phyloP scores from a whole-genome alignment of 1,284 basidiomycete species.

The Omphalotus olearius region DNA sequence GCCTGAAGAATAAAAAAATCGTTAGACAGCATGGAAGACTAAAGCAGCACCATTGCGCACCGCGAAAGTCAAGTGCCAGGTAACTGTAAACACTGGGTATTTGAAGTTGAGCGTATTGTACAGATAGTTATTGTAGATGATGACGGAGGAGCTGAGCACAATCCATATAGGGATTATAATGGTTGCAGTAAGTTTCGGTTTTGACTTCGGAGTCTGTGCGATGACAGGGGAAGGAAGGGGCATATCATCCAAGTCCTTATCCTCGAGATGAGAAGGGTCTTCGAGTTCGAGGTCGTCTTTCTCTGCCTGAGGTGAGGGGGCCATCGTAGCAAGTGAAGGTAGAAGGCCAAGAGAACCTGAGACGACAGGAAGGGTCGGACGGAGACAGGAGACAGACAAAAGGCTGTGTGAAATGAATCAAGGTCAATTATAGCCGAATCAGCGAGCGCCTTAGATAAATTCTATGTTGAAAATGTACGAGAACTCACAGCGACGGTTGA shows the following conservation, averaged over 20 bases:
- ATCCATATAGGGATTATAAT: constrained; percentile 89
- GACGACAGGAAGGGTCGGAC: too few species aligned
- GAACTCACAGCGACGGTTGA: too few species aligned
- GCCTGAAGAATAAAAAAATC: too few species aligned
- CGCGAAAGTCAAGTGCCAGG: constrained; percentile 83
- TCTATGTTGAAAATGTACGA: too few species aligned
- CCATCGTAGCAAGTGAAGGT: not conserved
- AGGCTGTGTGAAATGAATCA: too few species aligned
- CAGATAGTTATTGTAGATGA: constrained; percentile 96
- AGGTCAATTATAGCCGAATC: too few species aligned
- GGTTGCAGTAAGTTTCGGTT: constrained; percentile 51
- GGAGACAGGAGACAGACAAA: too few species aligned
- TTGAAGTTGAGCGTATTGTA: constrained; percentile 82
- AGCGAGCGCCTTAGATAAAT: too few species aligned
- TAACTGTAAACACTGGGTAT: constrained; percentile 86
- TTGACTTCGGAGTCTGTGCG: constrained; percentile 35
- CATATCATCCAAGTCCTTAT: constrained; percentile 16
- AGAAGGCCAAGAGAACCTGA: too few species aligned
- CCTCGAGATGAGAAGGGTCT: constrained; percentile 1
- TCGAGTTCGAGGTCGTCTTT: constrained; percentile 1
- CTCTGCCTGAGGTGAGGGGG: constrained; percentile 1
- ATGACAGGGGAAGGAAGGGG: constrained; percentile 53
- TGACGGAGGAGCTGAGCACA: constrained; percentile 83
- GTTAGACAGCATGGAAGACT: constrained; percentile 2
- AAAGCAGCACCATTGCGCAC: constrained; percentile 36